phyloP scores from a whole-genome alignment of 768 basidiomycete genomes.

The Naganishia kalamii region DNA sequence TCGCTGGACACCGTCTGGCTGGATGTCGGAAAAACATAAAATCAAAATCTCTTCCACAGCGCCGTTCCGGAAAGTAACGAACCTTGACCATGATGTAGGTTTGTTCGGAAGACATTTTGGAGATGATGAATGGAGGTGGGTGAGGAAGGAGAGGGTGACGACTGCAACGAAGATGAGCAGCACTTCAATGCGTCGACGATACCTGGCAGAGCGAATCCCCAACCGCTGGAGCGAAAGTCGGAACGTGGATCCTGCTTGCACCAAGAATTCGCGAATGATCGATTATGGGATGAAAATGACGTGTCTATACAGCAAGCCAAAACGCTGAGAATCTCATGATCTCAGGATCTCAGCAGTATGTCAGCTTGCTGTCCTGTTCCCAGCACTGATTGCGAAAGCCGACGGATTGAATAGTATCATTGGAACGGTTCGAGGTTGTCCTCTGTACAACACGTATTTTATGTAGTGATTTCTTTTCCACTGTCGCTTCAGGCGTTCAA shows the following conservation, averaged over 20 bases:
- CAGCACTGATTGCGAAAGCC: no score
- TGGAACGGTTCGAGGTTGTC: no score
- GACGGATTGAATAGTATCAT: no score
- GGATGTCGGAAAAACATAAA: conserved; percentile 24
- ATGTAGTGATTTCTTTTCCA: no score
- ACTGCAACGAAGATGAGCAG: background rate
- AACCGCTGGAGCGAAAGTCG: background rate
- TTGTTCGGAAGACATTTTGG: conserved; percentile 69
- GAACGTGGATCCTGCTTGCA: conserved; percentile 16
- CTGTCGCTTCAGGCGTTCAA: background rate
- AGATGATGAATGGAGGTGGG: background rate
- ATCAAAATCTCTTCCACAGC: conserved; percentile 35
- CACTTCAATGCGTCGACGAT: background rate
- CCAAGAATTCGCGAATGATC: conserved; percentile 14
- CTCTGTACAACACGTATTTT: no score
- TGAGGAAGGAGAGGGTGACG: background rate
- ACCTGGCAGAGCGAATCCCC: background rate
- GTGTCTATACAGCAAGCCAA: background rate
- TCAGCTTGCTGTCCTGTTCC: no score
- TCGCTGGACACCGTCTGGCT: conserved; percentile 99
- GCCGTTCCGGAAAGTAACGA: background rate
- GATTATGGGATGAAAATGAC: background rate
- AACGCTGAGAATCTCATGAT: no score
- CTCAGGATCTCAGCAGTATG: no score
- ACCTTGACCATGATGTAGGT: conserved; percentile 99